Evolutionary conservation across 441 rosid genomes (phyloP).

Genomic region (Kokia cookei): DNA sequence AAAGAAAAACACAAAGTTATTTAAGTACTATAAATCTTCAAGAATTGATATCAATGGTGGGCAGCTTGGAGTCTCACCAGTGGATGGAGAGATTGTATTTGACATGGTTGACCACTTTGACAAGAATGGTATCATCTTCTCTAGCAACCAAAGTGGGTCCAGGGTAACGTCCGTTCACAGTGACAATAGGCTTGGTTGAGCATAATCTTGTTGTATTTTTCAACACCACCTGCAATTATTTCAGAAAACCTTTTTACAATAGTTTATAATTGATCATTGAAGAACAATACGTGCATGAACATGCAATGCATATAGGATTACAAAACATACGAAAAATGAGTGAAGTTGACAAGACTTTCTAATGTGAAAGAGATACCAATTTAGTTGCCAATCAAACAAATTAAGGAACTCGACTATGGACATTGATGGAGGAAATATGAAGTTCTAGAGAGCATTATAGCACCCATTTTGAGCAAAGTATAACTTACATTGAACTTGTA

Average conservation of each 20-base stretch:
- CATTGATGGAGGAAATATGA: neutral
- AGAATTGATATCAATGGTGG: neutral
- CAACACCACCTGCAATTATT: slow-evolving; percentile 41
- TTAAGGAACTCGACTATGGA: neutral
- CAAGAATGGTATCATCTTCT: slow-evolving; percentile 50
- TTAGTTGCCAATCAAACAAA: neutral
- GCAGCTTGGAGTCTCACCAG: slow-evolving; percentile 34
- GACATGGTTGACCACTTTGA: slow-evolving; percentile 59
- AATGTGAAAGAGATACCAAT: neutral
- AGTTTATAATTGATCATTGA: neutral
- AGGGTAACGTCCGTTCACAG: slow-evolving; percentile 50
- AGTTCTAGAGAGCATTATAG: neutral
- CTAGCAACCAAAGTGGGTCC: slow-evolving; percentile 57
- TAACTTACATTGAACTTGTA: slow-evolving; percentile 59
- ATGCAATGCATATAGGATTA: neutral
- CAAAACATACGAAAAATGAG: neutral
- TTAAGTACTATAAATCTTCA: neutral
- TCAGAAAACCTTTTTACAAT: too few relatives aligned
- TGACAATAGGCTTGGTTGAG: slow-evolving; percentile 50
- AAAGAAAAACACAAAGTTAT: neutral
- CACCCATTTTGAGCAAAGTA: neutral
- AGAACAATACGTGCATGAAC: neutral
- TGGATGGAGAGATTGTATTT: slow-evolving; percentile 53
- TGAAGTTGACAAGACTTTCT: neutral
- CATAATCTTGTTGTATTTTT: slow-evolving; percentile 39